Evolutionary conservation across 1,139 yeast species (phyloP), one percentile per base, ranked within the genome.

Genomic region (Cylindricascospora bacillispora): DNA sequence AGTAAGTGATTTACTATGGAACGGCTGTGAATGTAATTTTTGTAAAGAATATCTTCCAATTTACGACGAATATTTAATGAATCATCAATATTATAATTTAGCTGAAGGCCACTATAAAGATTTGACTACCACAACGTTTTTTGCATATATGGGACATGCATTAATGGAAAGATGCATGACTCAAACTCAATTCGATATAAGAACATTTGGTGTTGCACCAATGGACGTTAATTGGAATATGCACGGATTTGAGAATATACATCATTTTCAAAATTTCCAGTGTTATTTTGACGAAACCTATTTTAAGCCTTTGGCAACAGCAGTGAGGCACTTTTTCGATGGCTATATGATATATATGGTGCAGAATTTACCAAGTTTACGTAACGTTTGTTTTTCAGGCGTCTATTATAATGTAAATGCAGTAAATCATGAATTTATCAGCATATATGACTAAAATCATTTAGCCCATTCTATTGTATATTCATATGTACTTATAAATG

Each of bases 1-100:
- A 6, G 71, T 74, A 54, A 75, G 80, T 33, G 77, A 74, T 37
- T 40, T 78, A 31, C 50, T 79, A 24, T 79, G 86, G 85, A 78
- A 76, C 47, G 86, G 86, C 0, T 78, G 89, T 49, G 65, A 64
- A 32, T 78, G 92, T 47, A 37, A 40, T 0, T 68, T 64, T 38
- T 78, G 92, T 44, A 44, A 45, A 3, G 50, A 54, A 22, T 65
- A 64, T 31, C 52, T 78, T 16, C 63, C 62, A 0, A 39, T 63
- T 9, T 57, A 73, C 28, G 92, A 79, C 41, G 60, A 65, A 13
- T 76, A 62, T 39, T 49, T 77, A 31, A 63, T 74, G 63, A 63
- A 66, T 32, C 89, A 79, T 43, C 70, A 70, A 33, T 73, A 71
- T 45, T 73, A 62, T 41, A 68, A 67, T 36, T 46, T 48, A 3